These are phyloP conservation scores for Phytophthora nicotianae DNA, from an alignment of 352 stramenopile genomes.

Conservation along the genomic window DNA sequence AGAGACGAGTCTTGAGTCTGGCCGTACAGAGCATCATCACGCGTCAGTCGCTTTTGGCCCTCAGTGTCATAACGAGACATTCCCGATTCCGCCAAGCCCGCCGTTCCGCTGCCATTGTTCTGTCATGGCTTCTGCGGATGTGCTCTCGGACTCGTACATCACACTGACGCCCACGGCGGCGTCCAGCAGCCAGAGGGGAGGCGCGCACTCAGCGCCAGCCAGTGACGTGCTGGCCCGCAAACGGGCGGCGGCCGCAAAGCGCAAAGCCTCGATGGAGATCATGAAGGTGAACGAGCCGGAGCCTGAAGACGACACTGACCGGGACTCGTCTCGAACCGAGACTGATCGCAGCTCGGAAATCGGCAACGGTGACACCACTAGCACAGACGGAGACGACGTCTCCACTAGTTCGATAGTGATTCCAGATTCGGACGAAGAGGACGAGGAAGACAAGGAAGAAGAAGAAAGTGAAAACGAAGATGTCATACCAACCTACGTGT, in stretches of 20 bases:
- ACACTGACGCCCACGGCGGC: constrained; percentile 54
- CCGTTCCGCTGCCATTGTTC: background rate
- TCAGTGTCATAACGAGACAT: constrained; percentile 23
- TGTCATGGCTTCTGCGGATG: constrained; percentile 22
- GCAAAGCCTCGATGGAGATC: constrained; percentile 36
- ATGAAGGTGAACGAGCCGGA: constrained; percentile 37
- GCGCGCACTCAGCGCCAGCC: constrained; percentile 31
- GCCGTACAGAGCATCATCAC: constrained; percentile 15
- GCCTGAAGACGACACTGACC: constrained; percentile 24
- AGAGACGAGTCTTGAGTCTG: constrained; percentile 8
- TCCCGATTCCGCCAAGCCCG: constrained; percentile 8
- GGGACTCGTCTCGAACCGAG: constrained; percentile 42
- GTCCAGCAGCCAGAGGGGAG: constrained; percentile 12
- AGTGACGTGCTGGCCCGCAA: constrained; percentile 51
- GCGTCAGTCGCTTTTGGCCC: constrained; percentile 10
- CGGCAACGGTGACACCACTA: constrained; percentile 38
- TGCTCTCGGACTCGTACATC: constrained; percentile 51
- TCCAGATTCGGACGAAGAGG: constrained; percentile 25
- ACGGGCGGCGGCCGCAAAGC: constrained; percentile 45
- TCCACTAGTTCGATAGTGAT: constrained; percentile 37
- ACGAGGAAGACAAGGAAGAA: constrained; percentile 37
- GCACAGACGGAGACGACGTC: constrained; percentile 33
- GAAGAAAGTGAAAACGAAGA: constrained; percentile 31
- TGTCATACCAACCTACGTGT: constrained; percentile 70
- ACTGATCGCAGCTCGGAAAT: constrained; percentile 47